Percentiles rank a stretch among this genome's conserved stretches.
phyloP scores from a whole-genome alignment of 2,329 filamentous ascomycete species.

The Knufia fluminis region DNA sequence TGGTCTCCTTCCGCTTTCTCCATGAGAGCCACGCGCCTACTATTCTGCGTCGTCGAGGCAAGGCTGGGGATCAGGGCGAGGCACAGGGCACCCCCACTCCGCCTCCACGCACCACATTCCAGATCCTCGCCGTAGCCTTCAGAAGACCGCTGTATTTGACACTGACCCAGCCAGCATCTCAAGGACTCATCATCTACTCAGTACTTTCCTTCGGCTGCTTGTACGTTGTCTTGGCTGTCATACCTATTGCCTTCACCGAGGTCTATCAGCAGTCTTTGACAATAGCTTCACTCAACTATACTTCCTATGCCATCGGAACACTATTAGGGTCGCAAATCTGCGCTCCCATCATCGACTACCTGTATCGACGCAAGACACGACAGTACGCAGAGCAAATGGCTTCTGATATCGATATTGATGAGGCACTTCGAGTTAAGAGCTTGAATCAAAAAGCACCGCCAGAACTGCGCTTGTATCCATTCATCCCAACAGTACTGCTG shows the following conservation, averaged over 20 bases:
- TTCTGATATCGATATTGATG: neutral
- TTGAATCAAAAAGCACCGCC: constrained; percentile 26
- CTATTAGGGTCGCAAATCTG: constrained; percentile 39
- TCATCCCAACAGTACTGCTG: constrained; percentile 40
- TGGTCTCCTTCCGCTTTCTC: constrained; percentile 47
- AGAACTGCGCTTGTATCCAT: constrained; percentile 47
- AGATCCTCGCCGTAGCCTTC: constrained; percentile 28
- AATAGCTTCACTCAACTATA: constrained; percentile 48
- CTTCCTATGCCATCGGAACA: constrained; percentile 48
- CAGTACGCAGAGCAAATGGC: constrained; percentile 6
- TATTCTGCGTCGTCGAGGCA: constrained; percentile 30
- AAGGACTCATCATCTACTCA: constrained; percentile 39
- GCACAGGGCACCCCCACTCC: neutral
- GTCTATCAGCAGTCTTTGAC: constrained; percentile 42
- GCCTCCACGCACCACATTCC: neutral
- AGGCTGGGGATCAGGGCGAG: neutral
- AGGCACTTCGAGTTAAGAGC: constrained; percentile 4
- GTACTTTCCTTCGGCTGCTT: constrained; percentile 36
- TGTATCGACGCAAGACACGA: constrained; percentile 23
- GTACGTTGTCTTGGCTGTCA: constrained; percentile 50
- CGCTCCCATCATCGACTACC: constrained; percentile 32
- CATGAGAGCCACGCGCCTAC: constrained; percentile 53
- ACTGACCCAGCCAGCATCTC: constrained; percentile 45
- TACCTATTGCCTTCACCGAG: constrained; percentile 42
- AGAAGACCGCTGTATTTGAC: constrained; percentile 30